phyloP scores from a whole-genome alignment of 2,329 filamentous ascomycete species.

The Neocucurbitaria cava region DNA sequence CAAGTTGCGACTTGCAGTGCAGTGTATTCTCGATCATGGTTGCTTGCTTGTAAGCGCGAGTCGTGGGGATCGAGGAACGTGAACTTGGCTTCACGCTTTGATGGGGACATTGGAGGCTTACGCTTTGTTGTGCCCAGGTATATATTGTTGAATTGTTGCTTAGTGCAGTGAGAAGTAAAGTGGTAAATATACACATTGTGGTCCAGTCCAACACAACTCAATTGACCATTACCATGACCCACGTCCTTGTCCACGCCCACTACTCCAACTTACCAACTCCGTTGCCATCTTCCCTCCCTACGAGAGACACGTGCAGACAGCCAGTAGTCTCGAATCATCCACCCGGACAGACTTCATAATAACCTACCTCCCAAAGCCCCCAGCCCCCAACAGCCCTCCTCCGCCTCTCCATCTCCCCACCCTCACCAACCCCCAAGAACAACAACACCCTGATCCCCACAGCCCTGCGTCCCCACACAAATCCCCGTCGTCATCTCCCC shows the following conservation, averaged over 20 bases:
- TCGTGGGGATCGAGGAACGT: too few species aligned
- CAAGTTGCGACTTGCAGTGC: too few species aligned
- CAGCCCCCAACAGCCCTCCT: slow-evolving; percentile 5
- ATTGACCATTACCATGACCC: not conserved
- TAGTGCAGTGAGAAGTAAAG: not conserved
- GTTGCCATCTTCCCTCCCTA: not conserved
- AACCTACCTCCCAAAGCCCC: not conserved
- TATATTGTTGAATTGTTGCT: not conserved
- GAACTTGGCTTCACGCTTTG: too few species aligned
- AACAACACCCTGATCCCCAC: slow-evolving; percentile 19
- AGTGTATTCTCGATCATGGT: too few species aligned
- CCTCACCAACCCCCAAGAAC: slow-evolving; percentile 19
- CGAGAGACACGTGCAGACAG: not conserved
- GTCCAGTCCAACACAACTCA: not conserved
- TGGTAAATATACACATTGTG: too few species aligned
- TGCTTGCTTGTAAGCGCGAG: too few species aligned
- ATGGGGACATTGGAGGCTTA: too few species aligned
- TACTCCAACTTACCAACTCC: too few species aligned
- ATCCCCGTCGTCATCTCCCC: slow-evolving; percentile 14
- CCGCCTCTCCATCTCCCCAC: slow-evolving; percentile 21
- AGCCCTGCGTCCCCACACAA: slow-evolving; percentile 28
- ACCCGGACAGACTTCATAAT: too few species aligned
- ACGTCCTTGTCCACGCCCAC: too few species aligned
- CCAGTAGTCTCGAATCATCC: too few species aligned
- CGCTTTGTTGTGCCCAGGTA: too few species aligned